A percentile compares a stretch with the other conserved stretches of the same genome.
phyloP scores from a whole-genome alignment of 2,329 filamentous ascomycete genomes.

The Pseudogymnoascus sp. region DNA sequence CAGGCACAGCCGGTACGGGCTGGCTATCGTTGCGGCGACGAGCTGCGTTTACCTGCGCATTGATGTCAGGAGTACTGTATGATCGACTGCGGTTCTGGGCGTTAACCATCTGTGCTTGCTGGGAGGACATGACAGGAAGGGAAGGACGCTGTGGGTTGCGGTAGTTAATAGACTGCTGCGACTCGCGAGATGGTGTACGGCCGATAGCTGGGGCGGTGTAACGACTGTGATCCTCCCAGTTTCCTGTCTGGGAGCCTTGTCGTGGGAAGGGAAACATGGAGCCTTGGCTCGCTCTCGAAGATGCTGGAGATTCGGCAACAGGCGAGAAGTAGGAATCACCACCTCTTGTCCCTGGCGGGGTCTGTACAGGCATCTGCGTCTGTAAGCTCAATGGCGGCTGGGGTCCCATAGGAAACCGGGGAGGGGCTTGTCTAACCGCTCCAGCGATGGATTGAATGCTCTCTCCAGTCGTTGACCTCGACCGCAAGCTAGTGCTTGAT shows the following conservation, averaged over 20 bases:
- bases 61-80: constrained; percentile 92
- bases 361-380: constrained; percentile 37
- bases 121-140: constrained; percentile 60
- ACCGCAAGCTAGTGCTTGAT: constrained; percentile 67
- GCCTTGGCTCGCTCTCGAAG: constrained; percentile 65
- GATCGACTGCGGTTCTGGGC: constrained; percentile 70
- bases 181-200: constrained; percentile 71
- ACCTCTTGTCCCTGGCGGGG: constrained; percentile 30
- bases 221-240: constrained; percentile 66
- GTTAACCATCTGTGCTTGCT: constrained; percentile 39
- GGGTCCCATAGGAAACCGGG: constrained; percentile 57
- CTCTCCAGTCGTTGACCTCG: constrained; percentile 68
- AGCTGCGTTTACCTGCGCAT: constrained; percentile 52
- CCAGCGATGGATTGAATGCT: constrained; percentile 52
- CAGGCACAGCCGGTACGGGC: constrained; percentile 62
- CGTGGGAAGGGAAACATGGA: constrained; percentile 79
- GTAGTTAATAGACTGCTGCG: constrained; percentile 57
- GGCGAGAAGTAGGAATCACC: constrained; percentile 90
- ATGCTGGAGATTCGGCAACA: constrained; percentile 68
- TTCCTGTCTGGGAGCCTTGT: constrained; percentile 58
- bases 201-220: constrained; percentile 86
- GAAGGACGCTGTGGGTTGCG: constrained; percentile 67
- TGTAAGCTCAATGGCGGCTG: constrained; percentile 62
- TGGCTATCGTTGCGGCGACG: constrained; percentile 37
- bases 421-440: constrained; percentile 49